Percentiles rank a stretch among this genome's conserved stretches.
These are phyloP conservation scores for Licmophora abbreviata DNA, from an alignment of 108 stramenopile species.

Conservation along the genomic window DNA sequence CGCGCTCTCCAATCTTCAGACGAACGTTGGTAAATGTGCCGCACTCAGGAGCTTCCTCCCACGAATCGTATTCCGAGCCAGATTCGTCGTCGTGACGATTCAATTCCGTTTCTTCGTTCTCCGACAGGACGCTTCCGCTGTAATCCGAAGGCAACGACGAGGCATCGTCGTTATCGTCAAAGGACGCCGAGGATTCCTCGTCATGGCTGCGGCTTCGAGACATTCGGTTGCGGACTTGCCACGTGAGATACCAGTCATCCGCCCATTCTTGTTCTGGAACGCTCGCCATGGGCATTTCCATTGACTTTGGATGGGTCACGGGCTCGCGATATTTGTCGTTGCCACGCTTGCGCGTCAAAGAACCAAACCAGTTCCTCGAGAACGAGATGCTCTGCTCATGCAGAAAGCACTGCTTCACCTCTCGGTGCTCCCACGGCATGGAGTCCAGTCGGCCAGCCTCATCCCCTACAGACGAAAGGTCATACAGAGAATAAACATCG, in stretches of 20 bases:
- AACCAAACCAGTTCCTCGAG: slow-evolving; percentile 76
- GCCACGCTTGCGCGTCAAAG: slow-evolving; percentile 23
- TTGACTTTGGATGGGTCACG: slow-evolving; percentile 54
- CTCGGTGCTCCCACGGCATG: slow-evolving; percentile 68
- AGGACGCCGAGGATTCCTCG: slow-evolving; percentile 1
- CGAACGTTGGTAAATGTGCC: slow-evolving; percentile 52
- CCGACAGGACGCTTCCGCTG: too few species aligned
- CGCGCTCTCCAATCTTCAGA: slow-evolving; percentile 56
- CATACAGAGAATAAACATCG: slow-evolving; percentile 69
- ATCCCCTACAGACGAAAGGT: slow-evolving; percentile 29
- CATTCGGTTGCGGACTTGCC: slow-evolving; percentile 17
- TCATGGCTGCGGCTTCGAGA: not conserved
- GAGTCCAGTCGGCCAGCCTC: slow-evolving; percentile 32
- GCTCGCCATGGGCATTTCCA: slow-evolving; percentile 57
- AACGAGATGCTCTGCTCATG: slow-evolving; percentile 60
- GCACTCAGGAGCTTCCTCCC: slow-evolving; percentile 57
- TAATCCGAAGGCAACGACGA: not conserved
- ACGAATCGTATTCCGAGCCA: slow-evolving; percentile 19
- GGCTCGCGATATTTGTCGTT: slow-evolving; percentile 53
- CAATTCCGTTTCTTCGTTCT: not conserved
- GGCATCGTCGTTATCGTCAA: not conserved
- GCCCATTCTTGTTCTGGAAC: slow-evolving; percentile 64
- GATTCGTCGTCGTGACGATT: slow-evolving; percentile 4
- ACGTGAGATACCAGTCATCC: slow-evolving; percentile 68
- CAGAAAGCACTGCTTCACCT: slow-evolving; percentile 69